These are phyloP conservation scores for Daldinia vernicosa DNA, from an alignment of 495 filamentous ascomycete genomes.

Conservation along the genomic window DNA sequence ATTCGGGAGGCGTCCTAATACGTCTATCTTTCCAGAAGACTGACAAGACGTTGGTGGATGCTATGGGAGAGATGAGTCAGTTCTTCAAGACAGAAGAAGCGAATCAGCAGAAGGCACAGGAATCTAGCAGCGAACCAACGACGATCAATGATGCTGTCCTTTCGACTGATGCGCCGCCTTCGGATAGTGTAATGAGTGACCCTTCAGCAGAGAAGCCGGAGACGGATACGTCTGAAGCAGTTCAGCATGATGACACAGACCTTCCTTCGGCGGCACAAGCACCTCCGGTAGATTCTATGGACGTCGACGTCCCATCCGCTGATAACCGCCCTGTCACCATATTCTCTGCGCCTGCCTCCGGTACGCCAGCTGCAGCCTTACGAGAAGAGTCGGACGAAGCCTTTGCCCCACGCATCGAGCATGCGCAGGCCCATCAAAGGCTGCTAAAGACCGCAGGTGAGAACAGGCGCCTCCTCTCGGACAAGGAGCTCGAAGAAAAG, in stretches of 20 bases:
- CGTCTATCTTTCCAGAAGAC: slow-evolving; percentile 78
- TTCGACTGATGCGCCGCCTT: slow-evolving; percentile 23
- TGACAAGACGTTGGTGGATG: slow-evolving; percentile 81
- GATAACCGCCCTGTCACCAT: slow-evolving; percentile 67
- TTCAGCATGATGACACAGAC: slow-evolving; percentile 2
- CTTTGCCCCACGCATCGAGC: slow-evolving; percentile 84
- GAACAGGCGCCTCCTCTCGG: slow-evolving; percentile 74
- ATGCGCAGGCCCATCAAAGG: slow-evolving; percentile 83
- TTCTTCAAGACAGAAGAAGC: slow-evolving; percentile 66
- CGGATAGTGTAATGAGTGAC: not conserved
- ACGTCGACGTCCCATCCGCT: slow-evolving; percentile 38
- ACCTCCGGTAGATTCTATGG: slow-evolving; percentile 40
- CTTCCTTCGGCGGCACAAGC: slow-evolving; percentile 13
- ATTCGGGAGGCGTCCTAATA: slow-evolving; percentile 80
- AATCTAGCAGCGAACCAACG: slow-evolving; percentile 3
- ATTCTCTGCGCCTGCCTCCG: slow-evolving; percentile 74
- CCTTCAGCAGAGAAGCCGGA: slow-evolving; percentile 12
- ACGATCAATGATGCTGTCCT: slow-evolving; percentile 13
- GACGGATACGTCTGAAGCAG: slow-evolving; percentile 6
- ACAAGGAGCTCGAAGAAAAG: slow-evolving; percentile 69
- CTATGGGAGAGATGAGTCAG: slow-evolving; percentile 78
- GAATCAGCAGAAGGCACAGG: slow-evolving; percentile 14
- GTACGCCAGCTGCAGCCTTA: slow-evolving; percentile 78
- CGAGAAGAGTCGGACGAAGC: slow-evolving; percentile 72
- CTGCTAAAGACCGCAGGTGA: slow-evolving; percentile 69